These are phyloP conservation scores for Picea sitchensis DNA, from an alignment of 75 land plant species.

Conservation along the genomic window DNA sequence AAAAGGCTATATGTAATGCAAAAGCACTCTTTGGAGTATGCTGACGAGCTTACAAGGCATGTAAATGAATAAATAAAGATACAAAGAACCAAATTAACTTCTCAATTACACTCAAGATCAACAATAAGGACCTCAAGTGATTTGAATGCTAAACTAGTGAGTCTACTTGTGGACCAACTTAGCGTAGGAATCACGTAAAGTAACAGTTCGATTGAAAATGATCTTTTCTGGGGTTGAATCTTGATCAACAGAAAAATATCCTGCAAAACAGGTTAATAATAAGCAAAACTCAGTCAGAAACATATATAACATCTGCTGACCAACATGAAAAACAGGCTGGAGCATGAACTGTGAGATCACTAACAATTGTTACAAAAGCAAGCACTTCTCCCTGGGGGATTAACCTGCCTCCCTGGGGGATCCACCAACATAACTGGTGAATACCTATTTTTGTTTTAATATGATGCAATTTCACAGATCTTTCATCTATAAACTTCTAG, in stretches of 20 bases:
- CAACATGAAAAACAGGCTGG: neutral
- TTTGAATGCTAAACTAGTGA: no score
- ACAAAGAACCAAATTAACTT: no score
- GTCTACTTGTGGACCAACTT: conserved; percentile 28
- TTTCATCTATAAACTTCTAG: neutral
- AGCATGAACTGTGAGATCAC: neutral
- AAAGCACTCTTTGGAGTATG: no score
- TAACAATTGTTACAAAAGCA: no score
- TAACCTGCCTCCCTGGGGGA: neutral
- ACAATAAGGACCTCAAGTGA: no score
- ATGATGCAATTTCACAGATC: neutral
- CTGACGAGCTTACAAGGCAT: no score
- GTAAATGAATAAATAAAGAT: no score
- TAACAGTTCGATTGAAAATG: conserved; percentile 91
- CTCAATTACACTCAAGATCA: no score
- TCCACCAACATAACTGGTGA: neutral
- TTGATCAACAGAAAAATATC: conserved; percentile 81
- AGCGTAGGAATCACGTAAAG: conserved; percentile 69
- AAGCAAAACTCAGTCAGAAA: neutral
- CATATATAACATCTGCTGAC: neutral
- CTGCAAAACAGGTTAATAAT: conserved; percentile 33
- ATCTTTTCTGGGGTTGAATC: conserved; percentile 75
- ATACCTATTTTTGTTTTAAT: neutral
- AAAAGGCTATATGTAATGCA: no score
- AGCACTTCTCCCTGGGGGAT: no score